Percentiles rank a stretch among this genome's conserved stretches.
Evolutionary conservation across 495 filamentous ascomycete genomes (phyloP).

Genomic region (Trichodelitschia bisporula): DNA sequence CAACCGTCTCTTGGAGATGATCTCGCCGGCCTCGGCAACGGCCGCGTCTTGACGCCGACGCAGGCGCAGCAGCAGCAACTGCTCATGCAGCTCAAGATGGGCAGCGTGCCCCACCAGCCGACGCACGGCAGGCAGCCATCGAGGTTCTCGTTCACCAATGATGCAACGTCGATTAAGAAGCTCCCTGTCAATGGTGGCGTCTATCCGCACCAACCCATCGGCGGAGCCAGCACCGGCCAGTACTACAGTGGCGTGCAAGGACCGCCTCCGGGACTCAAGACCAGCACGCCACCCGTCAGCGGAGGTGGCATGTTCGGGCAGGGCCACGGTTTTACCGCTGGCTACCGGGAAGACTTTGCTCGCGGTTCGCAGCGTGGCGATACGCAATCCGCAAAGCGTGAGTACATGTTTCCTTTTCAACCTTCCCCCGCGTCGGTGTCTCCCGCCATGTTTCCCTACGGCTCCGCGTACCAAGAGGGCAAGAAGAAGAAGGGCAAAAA

Average conservation of each 20-base stretch:
- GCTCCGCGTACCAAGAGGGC: constrained; percentile 45
- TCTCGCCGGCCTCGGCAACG: constrained; percentile 28
- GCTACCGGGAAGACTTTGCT: constrained; percentile 49
- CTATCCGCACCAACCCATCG: constrained; percentile 29
- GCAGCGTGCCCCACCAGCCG: constrained; percentile 37
- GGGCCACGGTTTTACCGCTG: constrained; percentile 44
- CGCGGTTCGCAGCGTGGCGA: constrained; percentile 39
- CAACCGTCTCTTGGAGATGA: constrained; percentile 25
- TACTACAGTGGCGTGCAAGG: constrained; percentile 58
- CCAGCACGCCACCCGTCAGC: constrained; percentile 66
- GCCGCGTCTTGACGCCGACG: constrained; percentile 55
- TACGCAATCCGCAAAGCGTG: constrained; percentile 81
- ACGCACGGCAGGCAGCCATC: constrained; percentile 71
- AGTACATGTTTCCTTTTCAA: constrained; percentile 73
- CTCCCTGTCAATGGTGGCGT: too few relatives aligned
- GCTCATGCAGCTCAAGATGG: constrained; percentile 27
- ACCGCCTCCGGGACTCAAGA: constrained; percentile 86
- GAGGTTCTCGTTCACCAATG: constrained; percentile 74
- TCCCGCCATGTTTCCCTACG: constrained; percentile 56
- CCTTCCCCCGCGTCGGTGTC: constrained; percentile 58
- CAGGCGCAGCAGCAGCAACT: constrained; percentile 48
- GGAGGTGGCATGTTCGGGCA: constrained; percentile 55
- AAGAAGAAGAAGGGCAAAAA: constrained; percentile 99
- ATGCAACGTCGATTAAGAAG: too few relatives aligned
- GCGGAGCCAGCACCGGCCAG: constrained; percentile 17